A percentile compares a stretch with the other conserved stretches of the same genome.
phyloP scores from a whole-genome alignment of 371 early-diverging fungal species.

The Mortierella sp. region DNA sequence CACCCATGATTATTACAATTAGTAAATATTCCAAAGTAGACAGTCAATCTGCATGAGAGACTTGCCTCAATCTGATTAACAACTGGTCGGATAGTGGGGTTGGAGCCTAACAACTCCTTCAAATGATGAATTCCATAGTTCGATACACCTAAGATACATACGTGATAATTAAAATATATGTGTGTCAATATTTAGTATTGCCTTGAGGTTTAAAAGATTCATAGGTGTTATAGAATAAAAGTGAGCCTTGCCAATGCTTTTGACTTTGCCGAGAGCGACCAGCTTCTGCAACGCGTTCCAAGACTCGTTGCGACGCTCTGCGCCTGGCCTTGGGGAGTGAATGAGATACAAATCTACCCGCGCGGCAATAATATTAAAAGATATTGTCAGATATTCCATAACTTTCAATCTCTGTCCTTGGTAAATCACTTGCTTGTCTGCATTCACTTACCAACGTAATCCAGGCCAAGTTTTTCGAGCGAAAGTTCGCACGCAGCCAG shows the following conservation, averaged over 20 bases:
- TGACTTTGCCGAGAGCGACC: slow-evolving; percentile 63
- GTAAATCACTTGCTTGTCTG: background rate
- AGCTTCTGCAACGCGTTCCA: slow-evolving; percentile 69
- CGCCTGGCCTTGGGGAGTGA: slow-evolving; percentile 75
- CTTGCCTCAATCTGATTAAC: slow-evolving; percentile 82
- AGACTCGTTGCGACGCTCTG: slow-evolving; percentile 62
- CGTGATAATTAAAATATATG: background rate
- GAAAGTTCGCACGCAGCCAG: slow-evolving; percentile 66
- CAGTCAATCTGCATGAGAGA: background rate
- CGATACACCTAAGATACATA: slow-evolving; percentile 69
- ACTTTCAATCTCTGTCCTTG: too few species aligned
- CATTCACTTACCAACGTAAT: slow-evolving; percentile 72
- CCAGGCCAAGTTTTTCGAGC: slow-evolving; percentile 71
- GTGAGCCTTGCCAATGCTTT: slow-evolving; percentile 62
- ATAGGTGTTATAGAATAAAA: background rate
- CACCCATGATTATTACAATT: background rate
- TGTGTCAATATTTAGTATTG: background rate
- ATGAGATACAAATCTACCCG: slow-evolving; percentile 79
- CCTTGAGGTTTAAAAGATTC: background rate
- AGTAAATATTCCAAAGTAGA: background rate
- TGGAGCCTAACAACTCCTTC: slow-evolving; percentile 65
- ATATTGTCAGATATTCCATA: too few species aligned
- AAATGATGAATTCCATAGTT: slow-evolving; percentile 79
- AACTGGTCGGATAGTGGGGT: slow-evolving; percentile 75
- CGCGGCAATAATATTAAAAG: background rate